Base-by-base conservation (phyloP, 768 basidiomycete species). In the Thelephora ganbajun region DNA sequence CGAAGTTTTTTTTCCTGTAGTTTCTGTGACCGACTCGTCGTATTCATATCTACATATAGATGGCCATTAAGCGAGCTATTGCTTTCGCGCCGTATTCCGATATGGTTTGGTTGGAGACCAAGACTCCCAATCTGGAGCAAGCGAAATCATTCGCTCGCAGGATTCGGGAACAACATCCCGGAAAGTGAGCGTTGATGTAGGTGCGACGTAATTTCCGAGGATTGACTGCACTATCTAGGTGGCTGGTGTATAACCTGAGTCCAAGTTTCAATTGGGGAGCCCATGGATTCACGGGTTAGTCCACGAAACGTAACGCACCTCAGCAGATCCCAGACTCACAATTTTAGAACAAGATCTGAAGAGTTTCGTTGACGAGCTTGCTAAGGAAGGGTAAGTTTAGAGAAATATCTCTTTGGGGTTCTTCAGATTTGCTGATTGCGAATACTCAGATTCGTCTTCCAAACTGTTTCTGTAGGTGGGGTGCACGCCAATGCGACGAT, bases 191-290 rank as follows among this genome's bases (percentile, higher is more conserved):
- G 41, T 16, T n/a, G 33, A 11, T 11, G 11, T 19, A 19, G 30
- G 33, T 23, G 11, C 18, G 23, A 48, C 5, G 23, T 22, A 11
- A 18, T 23, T 13, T 1, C 18, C 9, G n/a, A n/a, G 47, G 49
- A n/a, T 34, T 49, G 34, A 33, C 6, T 33, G 5, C 44, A n/a
- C 45, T 53, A 46, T 49, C 49, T 52, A 87, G 81, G 57, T 81
- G 77, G 79, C 77, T 96, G 54, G 90, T 94, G 18, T 96, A 93
- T 60, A 96, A 94, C 60, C 66, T 96, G 49, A 91, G 88, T 56
- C 92, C 91, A 4, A 89, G 87, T 58, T 94, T 94, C 69, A 91
- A 93, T 61, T 94, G 90, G 91, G 67, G 77, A n/a, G 73, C 70
- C 20, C 79, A 83, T 55, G 89, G 89, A 12, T 93, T 85, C 63